These are phyloP conservation scores for Termitomyces bulborhizus DNA, from an alignment of 768 basidiomycete species.

Conservation along the genomic window DNA sequence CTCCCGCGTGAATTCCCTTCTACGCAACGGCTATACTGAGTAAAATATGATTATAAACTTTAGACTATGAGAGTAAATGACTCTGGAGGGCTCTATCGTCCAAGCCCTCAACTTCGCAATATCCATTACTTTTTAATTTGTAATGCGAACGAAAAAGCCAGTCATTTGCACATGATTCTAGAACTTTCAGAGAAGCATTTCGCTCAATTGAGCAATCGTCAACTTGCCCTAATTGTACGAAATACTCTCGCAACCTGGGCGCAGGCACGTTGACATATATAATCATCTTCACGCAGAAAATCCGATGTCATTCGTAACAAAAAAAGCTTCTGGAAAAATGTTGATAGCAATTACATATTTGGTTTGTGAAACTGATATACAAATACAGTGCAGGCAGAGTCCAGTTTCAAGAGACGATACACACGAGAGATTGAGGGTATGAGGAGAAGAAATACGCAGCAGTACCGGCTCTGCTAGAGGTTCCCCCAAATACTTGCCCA, in stretches of 20 bases:
- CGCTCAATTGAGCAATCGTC: too few relatives aligned
- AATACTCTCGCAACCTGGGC: too few relatives aligned
- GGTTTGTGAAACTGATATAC: neutral
- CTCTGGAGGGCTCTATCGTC: neutral
- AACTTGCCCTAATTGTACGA: too few relatives aligned
- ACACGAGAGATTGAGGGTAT: neutral
- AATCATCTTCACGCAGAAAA: neutral
- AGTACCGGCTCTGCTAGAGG: neutral
- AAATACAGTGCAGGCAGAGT: neutral
- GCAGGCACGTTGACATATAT: too few relatives aligned
- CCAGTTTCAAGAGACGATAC: neutral
- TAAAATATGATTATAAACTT: too few relatives aligned
- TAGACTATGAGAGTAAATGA: too few relatives aligned
- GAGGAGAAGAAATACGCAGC: neutral
- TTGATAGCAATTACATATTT: neutral
- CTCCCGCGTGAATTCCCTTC: too few relatives aligned
- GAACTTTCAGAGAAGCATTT: too few relatives aligned
- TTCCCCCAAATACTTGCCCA: slow-evolving; percentile 13
- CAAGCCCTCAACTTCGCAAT: neutral
- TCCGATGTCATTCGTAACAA: neutral
- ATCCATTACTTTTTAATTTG: neutral
- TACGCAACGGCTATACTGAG: too few relatives aligned
- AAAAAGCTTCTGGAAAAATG: neutral
- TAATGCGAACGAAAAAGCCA: too few relatives aligned
- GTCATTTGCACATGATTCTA: too few relatives aligned